Conservation (phyloP, 2,329 filamentous ascomycete genomes). For the Penicillium brevicompactum region DNA sequence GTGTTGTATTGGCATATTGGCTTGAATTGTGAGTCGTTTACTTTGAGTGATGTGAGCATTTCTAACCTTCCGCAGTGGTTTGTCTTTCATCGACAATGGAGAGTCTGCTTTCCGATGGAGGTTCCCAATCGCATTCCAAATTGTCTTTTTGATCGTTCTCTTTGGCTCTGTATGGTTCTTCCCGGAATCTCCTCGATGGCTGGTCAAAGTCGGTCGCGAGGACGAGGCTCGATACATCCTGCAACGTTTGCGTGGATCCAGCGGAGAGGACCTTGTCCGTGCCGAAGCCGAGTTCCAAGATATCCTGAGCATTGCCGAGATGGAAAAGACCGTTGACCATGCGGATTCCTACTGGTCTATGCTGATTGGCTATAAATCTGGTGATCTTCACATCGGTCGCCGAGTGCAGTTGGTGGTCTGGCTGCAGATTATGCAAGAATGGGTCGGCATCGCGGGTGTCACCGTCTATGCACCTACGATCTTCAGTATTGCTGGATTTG, state of each 20-base stretch:
- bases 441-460: constrained; percentile 70
- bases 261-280: constrained; percentile 53
- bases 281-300: constrained; percentile 69
- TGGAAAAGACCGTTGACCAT: constrained; percentile 60
- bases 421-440: constrained; percentile 72
- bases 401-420: constrained; percentile 71
- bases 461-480: constrained; percentile 63
- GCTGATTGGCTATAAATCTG: constrained; percentile 67
- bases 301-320: constrained; percentile 63
- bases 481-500: constrained; percentile 69
- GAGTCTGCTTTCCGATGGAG: constrained; percentile 64
- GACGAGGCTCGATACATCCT: constrained; percentile 70
- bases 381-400: constrained; percentile 66
- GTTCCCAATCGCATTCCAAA: constrained; percentile 72
- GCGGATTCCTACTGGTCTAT: constrained; percentile 64
- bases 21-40: constrained; percentile 48
- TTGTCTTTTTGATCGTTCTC: constrained; percentile 62
- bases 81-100: constrained; percentile 63
- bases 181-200: constrained; percentile 63
- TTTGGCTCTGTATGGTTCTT: constrained; percentile 64
- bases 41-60: no score
- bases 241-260: constrained; percentile 62
- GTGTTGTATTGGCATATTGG: constrained; percentile 67
- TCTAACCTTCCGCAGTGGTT: constrained; percentile 43
- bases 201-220: constrained; percentile 66